Conservation (phyloP, 345 rosid genomes). For the Ceriops zippeliana region DNA sequence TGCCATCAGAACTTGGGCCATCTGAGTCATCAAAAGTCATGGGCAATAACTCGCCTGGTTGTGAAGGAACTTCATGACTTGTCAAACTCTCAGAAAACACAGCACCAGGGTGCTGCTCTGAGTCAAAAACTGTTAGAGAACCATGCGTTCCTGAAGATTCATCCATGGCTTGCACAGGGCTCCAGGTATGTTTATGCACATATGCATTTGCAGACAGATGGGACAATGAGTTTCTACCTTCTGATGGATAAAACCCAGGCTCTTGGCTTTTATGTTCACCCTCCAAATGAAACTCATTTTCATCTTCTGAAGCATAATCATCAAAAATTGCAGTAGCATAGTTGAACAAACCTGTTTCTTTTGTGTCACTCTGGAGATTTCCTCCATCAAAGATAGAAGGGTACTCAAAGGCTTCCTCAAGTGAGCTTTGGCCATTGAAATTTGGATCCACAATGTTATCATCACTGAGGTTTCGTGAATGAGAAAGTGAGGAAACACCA, state of each 20-base stretch:
- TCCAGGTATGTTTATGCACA: constrained; percentile 20
- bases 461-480: constrained; percentile 33
- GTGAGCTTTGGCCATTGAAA: constrained; percentile 18
- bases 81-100: constrained; percentile 40
- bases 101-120: constrained; percentile 27
- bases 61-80: constrained; percentile 37
- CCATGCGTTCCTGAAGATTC: constrained; percentile 24
- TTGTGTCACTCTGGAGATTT: constrained; percentile 31
- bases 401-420: constrained; percentile 32
- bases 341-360: constrained; percentile 27
- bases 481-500: constrained; percentile 37
- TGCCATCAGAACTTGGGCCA: constrained; percentile 16
- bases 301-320: constrained; percentile 58
- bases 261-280: constrained; percentile 25
- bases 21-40: constrained; percentile 54
- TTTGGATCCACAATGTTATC: constrained; percentile 31
- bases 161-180: constrained; percentile 19
- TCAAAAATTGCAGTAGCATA: constrained; percentile 54
- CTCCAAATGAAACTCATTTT: constrained; percentile 42
- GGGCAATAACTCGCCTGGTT: constrained; percentile 37
- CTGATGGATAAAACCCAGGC: constrained; percentile 32
- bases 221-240: constrained; percentile 34
- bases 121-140: constrained; percentile 35
- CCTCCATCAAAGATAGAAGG: constrained; percentile 41
- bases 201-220: constrained; percentile 25